Percentiles rank a stretch among this genome's conserved stretches.
These are phyloP conservation scores for Xylaria curta DNA, from an alignment of 495 filamentous ascomycete genomes.

Conservation along the genomic window DNA sequence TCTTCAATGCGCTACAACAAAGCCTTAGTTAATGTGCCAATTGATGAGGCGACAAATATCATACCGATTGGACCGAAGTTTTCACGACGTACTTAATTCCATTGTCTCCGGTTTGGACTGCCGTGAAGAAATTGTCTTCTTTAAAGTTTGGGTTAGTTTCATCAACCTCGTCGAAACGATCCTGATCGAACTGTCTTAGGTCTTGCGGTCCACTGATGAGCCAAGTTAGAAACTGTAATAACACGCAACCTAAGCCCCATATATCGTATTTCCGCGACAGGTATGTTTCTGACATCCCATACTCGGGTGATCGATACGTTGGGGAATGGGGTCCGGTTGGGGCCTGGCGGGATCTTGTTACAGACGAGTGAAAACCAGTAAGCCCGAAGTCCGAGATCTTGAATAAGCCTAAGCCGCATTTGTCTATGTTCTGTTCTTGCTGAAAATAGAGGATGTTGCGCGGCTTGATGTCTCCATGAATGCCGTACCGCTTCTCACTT, in stretches of 20 bases:
- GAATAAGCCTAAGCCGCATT: not conserved
- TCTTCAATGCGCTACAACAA: not conserved
- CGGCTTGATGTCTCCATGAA: slow-evolving; percentile 5
- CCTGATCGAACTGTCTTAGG: not conserved
- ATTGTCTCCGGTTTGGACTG: not conserved
- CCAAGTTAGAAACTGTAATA: slow-evolving; percentile 6
- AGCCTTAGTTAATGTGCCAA: not conserved
- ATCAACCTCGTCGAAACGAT: not conserved
- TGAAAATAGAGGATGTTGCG: slow-evolving; percentile 7
- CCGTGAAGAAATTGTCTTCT: slow-evolving; percentile 5
- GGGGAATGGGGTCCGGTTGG: not conserved
- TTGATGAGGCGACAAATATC: not conserved
- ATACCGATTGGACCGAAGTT: too few relatives aligned
- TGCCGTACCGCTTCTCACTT: not conserved
- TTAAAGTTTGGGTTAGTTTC: not conserved
- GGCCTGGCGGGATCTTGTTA: not conserved
- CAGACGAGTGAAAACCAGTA: not conserved
- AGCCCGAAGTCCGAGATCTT: slow-evolving; percentile 12
- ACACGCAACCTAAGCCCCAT: not conserved
- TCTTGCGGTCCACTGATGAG: not conserved
- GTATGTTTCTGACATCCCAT: not conserved
- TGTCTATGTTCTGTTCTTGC: not conserved
- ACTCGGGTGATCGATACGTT: slow-evolving; percentile 1
- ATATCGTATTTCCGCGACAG: slow-evolving; percentile 6
- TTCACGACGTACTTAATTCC: not conserved